A percentile compares a stretch with the other conserved stretches of the same genome.
phyloP scores from a whole-genome alignment of 208 protist species.

The Tritrichomonas musculus region DNA sequence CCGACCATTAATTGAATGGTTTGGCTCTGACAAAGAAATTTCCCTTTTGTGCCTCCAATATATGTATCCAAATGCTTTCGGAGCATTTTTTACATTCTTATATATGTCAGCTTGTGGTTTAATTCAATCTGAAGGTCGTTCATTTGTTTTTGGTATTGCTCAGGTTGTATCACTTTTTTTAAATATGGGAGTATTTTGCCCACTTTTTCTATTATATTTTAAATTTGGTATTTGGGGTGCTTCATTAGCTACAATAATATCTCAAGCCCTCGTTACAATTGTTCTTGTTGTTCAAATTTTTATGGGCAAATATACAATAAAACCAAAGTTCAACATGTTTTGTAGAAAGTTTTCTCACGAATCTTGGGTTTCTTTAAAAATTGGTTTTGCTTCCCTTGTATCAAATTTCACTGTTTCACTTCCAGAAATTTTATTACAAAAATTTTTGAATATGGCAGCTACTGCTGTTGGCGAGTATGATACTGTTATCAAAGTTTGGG shows the following conservation, averaged over 20 bases:
- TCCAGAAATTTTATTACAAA: neutral
- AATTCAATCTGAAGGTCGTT: neutral
- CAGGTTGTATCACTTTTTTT: neutral
- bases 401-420: neutral
- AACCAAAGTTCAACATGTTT: neutral
- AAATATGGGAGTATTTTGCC: neutral
- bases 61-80: neutral
- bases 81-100: neutral
- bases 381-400: neutral
- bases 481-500: neutral
- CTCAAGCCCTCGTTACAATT: neutral
- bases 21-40: neutral
- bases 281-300: neutral
- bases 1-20: neutral
- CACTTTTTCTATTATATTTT: neutral
- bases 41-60: neutral
- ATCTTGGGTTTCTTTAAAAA: neutral
- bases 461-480: neutral
- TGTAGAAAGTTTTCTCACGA: neutral
- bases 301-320: neutral
- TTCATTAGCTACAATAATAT: neutral
- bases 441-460: neutral
- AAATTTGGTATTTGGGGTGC: neutral
- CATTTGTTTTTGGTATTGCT: neutral
- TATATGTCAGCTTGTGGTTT: neutral